These are phyloP conservation scores for Rutstroemia sp. DNA, from an alignment of 2,329 filamentous ascomycete species.

Conservation along the genomic window DNA sequence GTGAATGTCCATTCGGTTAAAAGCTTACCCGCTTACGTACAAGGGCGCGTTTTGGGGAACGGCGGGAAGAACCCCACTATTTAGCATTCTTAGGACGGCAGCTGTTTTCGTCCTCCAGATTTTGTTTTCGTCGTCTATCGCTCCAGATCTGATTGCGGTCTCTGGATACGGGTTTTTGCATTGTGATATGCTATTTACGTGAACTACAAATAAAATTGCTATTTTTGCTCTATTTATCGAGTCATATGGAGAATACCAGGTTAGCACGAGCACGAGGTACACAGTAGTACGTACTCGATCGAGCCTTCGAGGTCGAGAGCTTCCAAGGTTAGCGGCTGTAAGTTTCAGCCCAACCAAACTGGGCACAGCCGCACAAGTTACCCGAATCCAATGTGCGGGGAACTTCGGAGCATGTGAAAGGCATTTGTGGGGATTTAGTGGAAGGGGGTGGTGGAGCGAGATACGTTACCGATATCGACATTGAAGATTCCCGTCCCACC, in stretches of 20 bases:
- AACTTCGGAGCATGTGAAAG: slow-evolving; percentile 10
- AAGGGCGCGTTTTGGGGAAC: not conserved
- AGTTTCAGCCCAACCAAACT: not conserved
- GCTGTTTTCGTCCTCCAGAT: slow-evolving; percentile 4
- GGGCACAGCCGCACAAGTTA: not conserved
- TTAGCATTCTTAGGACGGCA: not conserved
- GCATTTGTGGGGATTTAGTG: slow-evolving; percentile 3
- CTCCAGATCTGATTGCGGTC: too few relatives aligned
- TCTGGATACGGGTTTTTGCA: too few relatives aligned
- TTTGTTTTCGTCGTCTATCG: not conserved
- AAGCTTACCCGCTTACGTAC: not conserved
- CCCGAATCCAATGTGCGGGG: slow-evolving; percentile 4
- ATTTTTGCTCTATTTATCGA: too few relatives aligned
- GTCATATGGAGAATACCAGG: not conserved
- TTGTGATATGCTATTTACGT: too few relatives aligned
- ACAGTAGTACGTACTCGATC: too few relatives aligned
- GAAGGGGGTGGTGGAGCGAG: not conserved
- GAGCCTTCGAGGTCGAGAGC: not conserved
- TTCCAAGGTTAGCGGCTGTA: not conserved
- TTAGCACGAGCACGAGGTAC: too few relatives aligned
- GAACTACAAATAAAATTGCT: too few relatives aligned
- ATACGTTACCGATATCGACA: not conserved
- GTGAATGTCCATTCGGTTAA: not conserved
- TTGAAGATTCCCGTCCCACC: not conserved
- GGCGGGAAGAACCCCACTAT: too few relatives aligned